Evolutionary conservation across 179 eudicot species (phyloP).

Genomic region (Silene noctiflora): DNA sequence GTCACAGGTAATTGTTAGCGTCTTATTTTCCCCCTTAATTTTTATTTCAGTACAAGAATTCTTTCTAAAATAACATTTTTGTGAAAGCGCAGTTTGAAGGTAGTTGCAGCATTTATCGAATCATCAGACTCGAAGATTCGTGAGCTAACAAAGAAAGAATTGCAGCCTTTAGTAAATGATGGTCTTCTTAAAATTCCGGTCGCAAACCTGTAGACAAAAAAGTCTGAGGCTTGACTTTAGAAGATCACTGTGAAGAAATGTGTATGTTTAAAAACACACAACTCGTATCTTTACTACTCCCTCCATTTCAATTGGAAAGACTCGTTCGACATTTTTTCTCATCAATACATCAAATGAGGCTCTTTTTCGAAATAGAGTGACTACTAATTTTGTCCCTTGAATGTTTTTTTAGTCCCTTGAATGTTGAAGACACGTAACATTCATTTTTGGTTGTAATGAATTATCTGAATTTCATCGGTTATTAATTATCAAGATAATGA

Average conservation of each 20-base stretch:
- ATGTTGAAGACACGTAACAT: background rate
- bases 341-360: too few relatives aligned
- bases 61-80: background rate
- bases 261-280: background rate
- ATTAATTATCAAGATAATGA: background rate
- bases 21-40: background rate
- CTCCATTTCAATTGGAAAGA: background rate
- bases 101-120: slow-evolving; percentile 65
- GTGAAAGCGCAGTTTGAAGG: slow-evolving; percentile 51
- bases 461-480: background rate
- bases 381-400: slow-evolving; percentile 12
- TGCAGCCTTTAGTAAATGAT: slow-evolving; percentile 62
- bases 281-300: background rate
- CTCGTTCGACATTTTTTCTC: background rate
- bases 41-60: background rate
- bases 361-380: background rate
- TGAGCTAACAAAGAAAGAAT: slow-evolving; percentile 48
- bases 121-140: slow-evolving; percentile 49
- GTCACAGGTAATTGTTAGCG: slow-evolving; percentile 63
- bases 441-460: slow-evolving; percentile 11
- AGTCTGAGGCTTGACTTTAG: background rate
- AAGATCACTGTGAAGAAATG: background rate
- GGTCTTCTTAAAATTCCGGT: slow-evolving; percentile 58
- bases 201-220: slow-evolving; percentile 35
- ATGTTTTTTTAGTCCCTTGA: too few relatives aligned